Percentiles rank a stretch among this genome's conserved stretches.
Evolutionary conservation across 73 alveolate species (phyloP).

Genomic region (Paramecium caudatum): DNA sequence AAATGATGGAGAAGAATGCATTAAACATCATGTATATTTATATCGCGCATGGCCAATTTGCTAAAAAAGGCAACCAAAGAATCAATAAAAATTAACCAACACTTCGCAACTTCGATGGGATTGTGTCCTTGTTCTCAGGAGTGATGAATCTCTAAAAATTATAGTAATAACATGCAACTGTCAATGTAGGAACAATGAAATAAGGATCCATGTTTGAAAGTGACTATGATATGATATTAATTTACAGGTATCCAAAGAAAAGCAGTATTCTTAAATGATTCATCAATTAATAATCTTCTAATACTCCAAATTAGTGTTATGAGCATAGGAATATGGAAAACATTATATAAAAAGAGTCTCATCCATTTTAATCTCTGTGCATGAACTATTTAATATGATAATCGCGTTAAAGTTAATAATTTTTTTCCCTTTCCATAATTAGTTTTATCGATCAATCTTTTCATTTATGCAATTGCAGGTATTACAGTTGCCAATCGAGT

Average conservation of each 20-base stretch:
- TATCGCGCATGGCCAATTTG: constrained; percentile 77
- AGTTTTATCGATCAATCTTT: constrained; percentile 18
- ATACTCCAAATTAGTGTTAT: constrained; percentile 77
- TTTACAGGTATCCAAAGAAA: constrained; percentile 74
- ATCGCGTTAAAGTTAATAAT: not conserved
- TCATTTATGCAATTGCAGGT: constrained; percentile 67
- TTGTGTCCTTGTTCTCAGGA: constrained; percentile 67
- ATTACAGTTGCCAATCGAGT: constrained; percentile 75
- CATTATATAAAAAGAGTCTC: constrained; percentile 72
- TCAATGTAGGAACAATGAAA: constrained; percentile 56
- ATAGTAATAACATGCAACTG: constrained; percentile 69
- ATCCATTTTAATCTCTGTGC: constrained; percentile 68
- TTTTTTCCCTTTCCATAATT: constrained; percentile 9
- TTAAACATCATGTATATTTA: constrained; percentile 65
- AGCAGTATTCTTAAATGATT: constrained; percentile 71
- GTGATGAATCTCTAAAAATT: constrained; percentile 72
- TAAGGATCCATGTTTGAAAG: constrained; percentile 67
- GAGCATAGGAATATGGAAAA: constrained; percentile 67
- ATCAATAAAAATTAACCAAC: constrained; percentile 72
- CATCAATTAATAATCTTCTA: constrained; percentile 74
- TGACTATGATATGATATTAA: not conserved
- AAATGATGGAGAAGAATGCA: constrained; percentile 59
- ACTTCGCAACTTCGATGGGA: constrained; percentile 71
- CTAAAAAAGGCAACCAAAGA: constrained; percentile 71
- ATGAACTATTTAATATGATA: constrained; percentile 19